Conservation (phyloP, 179 eudicot genomes). For the Beta lomatogona region DNA sequence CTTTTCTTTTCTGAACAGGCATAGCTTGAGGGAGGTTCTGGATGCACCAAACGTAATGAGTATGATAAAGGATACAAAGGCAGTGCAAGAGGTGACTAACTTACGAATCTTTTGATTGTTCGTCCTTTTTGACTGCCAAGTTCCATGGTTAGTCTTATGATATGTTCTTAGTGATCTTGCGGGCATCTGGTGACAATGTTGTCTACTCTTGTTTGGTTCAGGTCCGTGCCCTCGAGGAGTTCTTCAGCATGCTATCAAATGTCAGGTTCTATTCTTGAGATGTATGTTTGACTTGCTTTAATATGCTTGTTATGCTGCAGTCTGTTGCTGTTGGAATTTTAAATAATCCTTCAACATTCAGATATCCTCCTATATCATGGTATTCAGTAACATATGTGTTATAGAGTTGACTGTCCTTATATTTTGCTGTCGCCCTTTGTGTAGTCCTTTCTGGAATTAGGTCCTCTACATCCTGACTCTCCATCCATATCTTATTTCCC, state of each 20-base stretch:
- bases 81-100: slow-evolving; percentile 81
- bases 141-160: background rate
- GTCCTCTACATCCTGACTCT: background rate
- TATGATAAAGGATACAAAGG: slow-evolving; percentile 95
- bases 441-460: background rate
- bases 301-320: slow-evolving; percentile 8
- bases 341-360: no score
- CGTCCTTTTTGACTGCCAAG: background rate
- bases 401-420: background rate
- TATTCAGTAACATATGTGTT: background rate
- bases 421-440: background rate
- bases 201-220: slow-evolving; percentile 32
- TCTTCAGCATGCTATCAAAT: slow-evolving; percentile 92
- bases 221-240: slow-evolving; percentile 93
- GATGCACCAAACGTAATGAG: slow-evolving; percentile 95
- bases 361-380: background rate
- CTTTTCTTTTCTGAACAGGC: slow-evolving; percentile 46
- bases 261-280: slow-evolving; percentile 62
- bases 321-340: background rate
- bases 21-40: slow-evolving; percentile 91
- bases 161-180: slow-evolving; percentile 6
- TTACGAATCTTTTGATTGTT: background rate
- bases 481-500: background rate
- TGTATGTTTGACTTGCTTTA: slow-evolving; percentile 29
- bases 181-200: background rate